Evolutionary conservation across 2,329 filamentous ascomycete genomes (phyloP), one percentile per base, ranked within the genome.

Genomic region (Verticillium isaacii): DNA sequence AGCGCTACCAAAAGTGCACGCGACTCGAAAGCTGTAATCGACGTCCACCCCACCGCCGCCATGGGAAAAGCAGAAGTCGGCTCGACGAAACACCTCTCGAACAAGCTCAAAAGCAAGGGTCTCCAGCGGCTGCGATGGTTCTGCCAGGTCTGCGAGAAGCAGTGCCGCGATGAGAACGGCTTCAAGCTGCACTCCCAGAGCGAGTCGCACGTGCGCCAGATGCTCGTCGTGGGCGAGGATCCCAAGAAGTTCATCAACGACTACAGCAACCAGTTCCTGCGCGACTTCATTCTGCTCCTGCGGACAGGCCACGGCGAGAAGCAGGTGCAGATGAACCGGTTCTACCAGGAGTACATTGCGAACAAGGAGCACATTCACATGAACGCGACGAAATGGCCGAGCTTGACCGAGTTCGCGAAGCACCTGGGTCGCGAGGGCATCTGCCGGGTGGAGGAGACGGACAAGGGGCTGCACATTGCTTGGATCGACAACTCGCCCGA

Each of bases 41-140:
- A 2, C 19, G 17, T 29, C 19, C 15, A 41, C 17, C 36, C 12
- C 19, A 36, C 64, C 69, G 68, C 70, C 79, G 89, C 73, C 59
- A 98, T 98, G 94, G 89, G 89, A 60, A 92, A 91, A 80, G 95
- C 95, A 70, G 95, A 98, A 80, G 88, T 92, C 60, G 95, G 95
- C 66, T 91, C 89, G 61, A 92, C 89, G n/a, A 98, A 97, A 78
- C 86, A 92, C 74, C 84, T 98, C 63, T 87, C 85, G 77, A 98
- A 98, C 79, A 90, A 93, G 78, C 89, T 97, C 80, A 97, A 97
- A 78, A 85, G 87, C 65, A 90, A 92, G 74, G 88, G 88, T 60
- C 77, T 87, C 12, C 90, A 95, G 71, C 85, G 94, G 7, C 81
- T 99, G 60, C 86, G 94, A 73, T 99, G 92, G 91, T 98, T 93